Evolutionary conservation across 129 eudicot species (phyloP).

Genomic region (carrot (Daucus carota)): DNA sequence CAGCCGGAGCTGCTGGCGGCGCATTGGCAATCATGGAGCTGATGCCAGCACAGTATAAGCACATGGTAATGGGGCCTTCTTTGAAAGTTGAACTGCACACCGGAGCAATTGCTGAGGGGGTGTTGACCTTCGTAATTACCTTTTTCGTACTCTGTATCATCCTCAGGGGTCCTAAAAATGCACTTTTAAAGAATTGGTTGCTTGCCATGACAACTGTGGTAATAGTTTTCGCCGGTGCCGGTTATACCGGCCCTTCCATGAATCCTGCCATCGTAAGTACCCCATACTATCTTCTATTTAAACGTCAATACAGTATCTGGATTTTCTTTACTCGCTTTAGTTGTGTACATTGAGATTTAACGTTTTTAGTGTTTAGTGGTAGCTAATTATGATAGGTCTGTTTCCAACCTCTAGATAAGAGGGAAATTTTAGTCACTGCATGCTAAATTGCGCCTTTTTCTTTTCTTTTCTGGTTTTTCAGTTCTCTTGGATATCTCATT

Average conservation of each 20-base stretch:
- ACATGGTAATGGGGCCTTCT: conserved; percentile 69
- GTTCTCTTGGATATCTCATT: not conserved
- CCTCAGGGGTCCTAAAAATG: conserved; percentile 42
- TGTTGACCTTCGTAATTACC: conserved; percentile 40
- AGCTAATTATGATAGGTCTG: not conserved
- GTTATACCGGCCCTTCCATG: conserved; percentile 67
- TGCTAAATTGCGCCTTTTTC: too few species aligned
- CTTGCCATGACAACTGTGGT: conserved; percentile 45
- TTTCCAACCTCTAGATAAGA: not conserved
- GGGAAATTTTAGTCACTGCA: not conserved
- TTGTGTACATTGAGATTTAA: not conserved
- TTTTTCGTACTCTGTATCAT: conserved; percentile 40
- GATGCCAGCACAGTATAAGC: conserved; percentile 73
- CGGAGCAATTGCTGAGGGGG: conserved; percentile 63
- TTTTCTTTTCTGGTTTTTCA: not conserved
- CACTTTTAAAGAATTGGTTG: conserved; percentile 48
- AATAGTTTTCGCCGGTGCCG: conserved; percentile 39
- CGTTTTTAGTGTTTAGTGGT: not conserved
- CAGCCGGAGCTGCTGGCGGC: conserved; percentile 78
- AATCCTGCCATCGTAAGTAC: conserved; percentile 55
- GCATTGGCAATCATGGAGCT: conserved; percentile 52
- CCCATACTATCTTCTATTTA: not conserved
- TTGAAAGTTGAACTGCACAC: conserved; percentile 55
- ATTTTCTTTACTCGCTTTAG: not conserved
- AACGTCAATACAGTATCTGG: not conserved